Conservation (phyloP, 306 rosid species). For the Argentina anserina region DNA sequence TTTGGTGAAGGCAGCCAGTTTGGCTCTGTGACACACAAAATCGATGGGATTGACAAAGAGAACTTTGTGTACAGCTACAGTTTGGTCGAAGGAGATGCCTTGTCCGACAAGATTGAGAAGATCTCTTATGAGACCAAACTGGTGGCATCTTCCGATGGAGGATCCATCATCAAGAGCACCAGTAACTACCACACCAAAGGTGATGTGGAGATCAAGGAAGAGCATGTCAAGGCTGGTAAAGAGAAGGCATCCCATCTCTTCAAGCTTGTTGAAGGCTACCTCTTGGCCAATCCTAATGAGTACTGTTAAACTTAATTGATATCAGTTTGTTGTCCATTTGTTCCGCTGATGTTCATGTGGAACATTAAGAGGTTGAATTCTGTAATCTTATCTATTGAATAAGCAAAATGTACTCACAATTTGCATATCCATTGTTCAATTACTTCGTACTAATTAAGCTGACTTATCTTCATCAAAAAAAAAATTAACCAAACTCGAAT, state of each 20-base stretch:
- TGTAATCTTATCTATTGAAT: not conserved
- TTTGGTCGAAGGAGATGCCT: constrained; percentile 36
- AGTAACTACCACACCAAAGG: constrained; percentile 30
- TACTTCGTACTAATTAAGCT: not conserved
- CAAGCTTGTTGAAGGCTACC: constrained; percentile 37
- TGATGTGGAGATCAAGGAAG: constrained; percentile 25
- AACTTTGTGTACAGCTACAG: constrained; percentile 35
- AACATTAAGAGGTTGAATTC: not conserved
- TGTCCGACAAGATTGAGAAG: constrained; percentile 38
- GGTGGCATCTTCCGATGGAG: constrained; percentile 29
- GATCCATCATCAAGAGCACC: constrained; percentile 31
- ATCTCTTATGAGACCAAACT: constrained; percentile 34
- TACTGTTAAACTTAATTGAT: constrained; percentile 30
- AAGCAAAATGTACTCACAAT: not conserved
- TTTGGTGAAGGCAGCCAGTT: constrained; percentile 17
- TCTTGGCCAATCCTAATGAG: constrained; percentile 30
- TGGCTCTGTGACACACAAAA: constrained; percentile 20
- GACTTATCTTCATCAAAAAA: too few relatives aligned
- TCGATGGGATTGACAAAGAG: constrained; percentile 33
- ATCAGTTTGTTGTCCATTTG: not conserved
- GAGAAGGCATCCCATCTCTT: constrained; percentile 25
- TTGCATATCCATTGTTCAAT: not conserved
- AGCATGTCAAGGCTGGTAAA: constrained; percentile 23
- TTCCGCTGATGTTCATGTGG: not conserved
- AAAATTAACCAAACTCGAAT: not conserved